A percentile compares a stretch with the other conserved stretches of the same genome.
These are phyloP conservation scores for Fusarium odoratissimum DNA, from an alignment of 2,329 filamentous ascomycete species.

Conservation along the genomic window DNA sequence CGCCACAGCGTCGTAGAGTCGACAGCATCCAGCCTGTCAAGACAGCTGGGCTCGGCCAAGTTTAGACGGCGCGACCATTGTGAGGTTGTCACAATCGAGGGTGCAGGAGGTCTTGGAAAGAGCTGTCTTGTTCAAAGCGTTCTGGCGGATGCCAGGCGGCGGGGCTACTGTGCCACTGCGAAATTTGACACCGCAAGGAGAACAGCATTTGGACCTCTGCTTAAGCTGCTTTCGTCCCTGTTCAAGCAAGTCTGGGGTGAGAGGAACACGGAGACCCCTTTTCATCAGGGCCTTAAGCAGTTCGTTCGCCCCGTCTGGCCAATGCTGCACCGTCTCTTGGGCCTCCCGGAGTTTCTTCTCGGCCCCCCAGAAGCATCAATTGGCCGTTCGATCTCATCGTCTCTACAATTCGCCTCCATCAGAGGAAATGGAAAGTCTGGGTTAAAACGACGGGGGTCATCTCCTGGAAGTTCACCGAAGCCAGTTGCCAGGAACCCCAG, in stretches of 20 bases:
- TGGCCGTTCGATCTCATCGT: conserved; percentile 52
- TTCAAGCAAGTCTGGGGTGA: conserved; percentile 77
- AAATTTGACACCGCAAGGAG: conserved; percentile 73
- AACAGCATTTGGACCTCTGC: conserved; percentile 71
- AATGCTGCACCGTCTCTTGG: conserved; percentile 69
- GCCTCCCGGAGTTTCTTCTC: conserved; percentile 76
- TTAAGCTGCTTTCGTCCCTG: conserved; percentile 73
- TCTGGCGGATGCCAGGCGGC: conserved; percentile 68
- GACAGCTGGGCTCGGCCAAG: conserved; percentile 67
- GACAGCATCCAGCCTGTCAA: conserved; percentile 62
- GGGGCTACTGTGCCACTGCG: conserved; percentile 73
- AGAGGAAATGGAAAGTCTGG: conserved; percentile 47
- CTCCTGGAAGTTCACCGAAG: conserved; percentile 59
- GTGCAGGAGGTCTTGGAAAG: conserved; percentile 72
- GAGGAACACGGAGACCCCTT: conserved; percentile 71
- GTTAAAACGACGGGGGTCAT: conserved; percentile 60
- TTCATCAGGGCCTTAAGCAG: conserved; percentile 70
- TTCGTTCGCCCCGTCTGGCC: conserved; percentile 74
- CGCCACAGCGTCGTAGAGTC: conserved; percentile 60
- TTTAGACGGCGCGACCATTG: conserved; percentile 72
- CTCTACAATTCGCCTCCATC: conserved; percentile 48
- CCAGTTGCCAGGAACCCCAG: conserved; percentile 51
- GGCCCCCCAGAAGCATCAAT: conserved; percentile 58
- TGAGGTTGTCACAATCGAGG: conserved; percentile 71
- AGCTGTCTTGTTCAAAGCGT: conserved; percentile 73